Evolutionary conservation across 225 moss, liverwort and hornwort species (phyloP).

Genomic region (Thuidium tamariscinum): DNA sequence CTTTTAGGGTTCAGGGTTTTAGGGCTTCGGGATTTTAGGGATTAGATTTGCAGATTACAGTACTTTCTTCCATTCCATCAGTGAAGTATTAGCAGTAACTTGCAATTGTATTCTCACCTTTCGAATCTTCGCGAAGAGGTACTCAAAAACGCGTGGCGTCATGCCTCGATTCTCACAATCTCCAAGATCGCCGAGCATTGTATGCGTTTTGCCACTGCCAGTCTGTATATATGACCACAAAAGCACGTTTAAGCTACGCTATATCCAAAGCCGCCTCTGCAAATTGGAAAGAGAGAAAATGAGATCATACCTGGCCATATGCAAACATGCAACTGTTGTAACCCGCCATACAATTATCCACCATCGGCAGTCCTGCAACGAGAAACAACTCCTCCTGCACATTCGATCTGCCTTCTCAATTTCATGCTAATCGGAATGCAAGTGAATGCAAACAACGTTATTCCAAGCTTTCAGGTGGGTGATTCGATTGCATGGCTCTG

Average conservation of each 20-base stretch:
- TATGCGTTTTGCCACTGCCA: constrained; percentile 45
- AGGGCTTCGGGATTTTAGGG: background rate
- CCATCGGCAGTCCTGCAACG: constrained; percentile 70
- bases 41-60: background rate
- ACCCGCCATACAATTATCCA: constrained; percentile 84
- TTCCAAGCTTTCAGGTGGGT: background rate
- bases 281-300: background rate
- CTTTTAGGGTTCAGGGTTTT: background rate
- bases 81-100: background rate
- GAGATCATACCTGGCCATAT: constrained; percentile 57
- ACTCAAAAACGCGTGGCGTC: constrained; percentile 42
- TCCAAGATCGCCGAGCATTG: constrained; percentile 38
- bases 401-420: background rate
- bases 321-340: constrained; percentile 96
- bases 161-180: constrained; percentile 28
- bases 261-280: background rate
- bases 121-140: constrained; percentile 25
- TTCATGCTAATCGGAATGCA: background rate
- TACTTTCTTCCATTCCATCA: background rate
- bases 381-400: constrained; percentile 64
- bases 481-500: background rate
- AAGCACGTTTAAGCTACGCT: background rate
- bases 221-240: background rate
- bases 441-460: background rate
- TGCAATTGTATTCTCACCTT: background rate